Base-by-base conservation (phyloP, 208 protist species). In the Paratrypanosoma confusum region DNA sequence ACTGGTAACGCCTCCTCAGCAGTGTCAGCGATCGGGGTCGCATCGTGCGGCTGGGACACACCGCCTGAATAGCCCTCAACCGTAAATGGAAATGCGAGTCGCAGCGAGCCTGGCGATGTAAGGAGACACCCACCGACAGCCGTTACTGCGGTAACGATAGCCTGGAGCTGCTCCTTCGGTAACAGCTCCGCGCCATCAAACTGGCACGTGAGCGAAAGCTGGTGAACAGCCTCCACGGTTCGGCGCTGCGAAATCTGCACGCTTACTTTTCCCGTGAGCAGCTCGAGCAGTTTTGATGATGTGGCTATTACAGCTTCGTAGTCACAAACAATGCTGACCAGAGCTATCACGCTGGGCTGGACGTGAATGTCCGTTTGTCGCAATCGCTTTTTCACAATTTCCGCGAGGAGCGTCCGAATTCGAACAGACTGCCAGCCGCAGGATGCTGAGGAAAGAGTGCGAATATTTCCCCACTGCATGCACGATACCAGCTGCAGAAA, bases 381-480 rank as follows among this genome's bases (percentile, higher is more conserved):
- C 27, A 66, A 60, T 8, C 65, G 45, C 3, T 63, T 61, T 39
- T 70, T 71, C 32, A 83, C 61, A 3, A 67, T 57, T 33, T 78
- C 74, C 3, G 69, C 61, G 16, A 83, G 57, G 37, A 78, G 42
- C 14, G 54, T 49, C 16, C 65, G 63, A 42, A 78, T 60, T 40
- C 68, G 59, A 11, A 70, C 64, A 23, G 24, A 57, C 22, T 36
- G 49, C 74, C 74, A 78, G 24, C 72, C 65, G 7, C 53, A 50
- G 16, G 74, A 50, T 17, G 60, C 34, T 3, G 53, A 42, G 5
- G 65, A 48, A 27, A 83, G 50, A 37, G 78, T 65, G 13, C 59
- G 64, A 17, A 84, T 24, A 39, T 72, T 79, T 33, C 79, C 77
- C 54, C 64, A 72, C 44, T 59, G 45, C 33, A 79, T n/a, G 39